Conservation (phyloP, 805 yeast species). For the Brettanomyces anomalus region DNA sequence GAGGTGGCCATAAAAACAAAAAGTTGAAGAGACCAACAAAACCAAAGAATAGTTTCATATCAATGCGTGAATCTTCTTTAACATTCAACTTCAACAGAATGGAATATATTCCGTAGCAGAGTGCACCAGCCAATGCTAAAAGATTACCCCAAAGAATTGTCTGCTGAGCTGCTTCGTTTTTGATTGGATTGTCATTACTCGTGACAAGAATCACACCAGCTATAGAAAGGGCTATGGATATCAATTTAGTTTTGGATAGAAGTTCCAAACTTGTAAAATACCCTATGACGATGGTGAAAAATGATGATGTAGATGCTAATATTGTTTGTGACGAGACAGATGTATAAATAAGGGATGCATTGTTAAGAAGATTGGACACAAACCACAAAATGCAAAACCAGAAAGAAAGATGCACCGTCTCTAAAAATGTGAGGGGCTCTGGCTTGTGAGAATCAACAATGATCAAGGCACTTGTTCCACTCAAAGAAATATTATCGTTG, state of each 20-base stretch:
- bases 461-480: constrained; percentile 1
- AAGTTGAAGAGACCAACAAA: constrained; percentile 85
- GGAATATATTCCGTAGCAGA: constrained; percentile 88
- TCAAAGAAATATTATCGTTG: neutral
- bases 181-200: constrained; percentile 43
- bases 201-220: constrained; percentile 78
- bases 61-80: constrained; percentile 62
- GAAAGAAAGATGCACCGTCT: constrained; percentile 66
- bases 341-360: constrained; percentile 80
- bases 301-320: constrained; percentile 83
- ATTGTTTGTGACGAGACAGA: constrained; percentile 94
- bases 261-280: constrained; percentile 61
- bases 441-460: constrained; percentile 1
- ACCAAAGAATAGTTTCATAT: constrained; percentile 87
- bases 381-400: constrained; percentile 90
- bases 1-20: constrained; percentile 72
- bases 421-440: constrained; percentile 33
- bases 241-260: constrained; percentile 53
- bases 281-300: constrained; percentile 84
- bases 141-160: constrained; percentile 55
- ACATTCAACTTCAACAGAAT: constrained; percentile 71
- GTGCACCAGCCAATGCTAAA: constrained; percentile 75
- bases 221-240: constrained; percentile 65
- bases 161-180: constrained; percentile 13
- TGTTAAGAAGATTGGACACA: constrained; percentile 78